phyloP scores from a whole-genome alignment of 1,284 basidiomycete genomes.

The Athelia psychrophila region DNA sequence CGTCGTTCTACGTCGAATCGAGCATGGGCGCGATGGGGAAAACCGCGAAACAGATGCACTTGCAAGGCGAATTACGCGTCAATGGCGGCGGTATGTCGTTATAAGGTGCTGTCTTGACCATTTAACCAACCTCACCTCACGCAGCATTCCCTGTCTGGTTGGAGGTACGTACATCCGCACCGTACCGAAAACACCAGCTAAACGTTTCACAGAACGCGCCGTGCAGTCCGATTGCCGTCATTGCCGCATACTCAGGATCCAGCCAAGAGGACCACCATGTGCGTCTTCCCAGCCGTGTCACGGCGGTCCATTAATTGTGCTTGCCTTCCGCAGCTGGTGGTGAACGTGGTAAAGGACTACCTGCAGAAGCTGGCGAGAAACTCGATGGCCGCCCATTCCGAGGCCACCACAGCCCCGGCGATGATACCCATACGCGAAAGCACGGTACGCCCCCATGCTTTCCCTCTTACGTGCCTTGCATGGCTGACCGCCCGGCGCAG shows the following conservation, averaged over 20 bases:
- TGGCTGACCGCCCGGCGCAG: background rate
- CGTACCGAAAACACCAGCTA: slow-evolving; percentile 2
- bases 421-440: background rate
- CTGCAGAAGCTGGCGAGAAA: slow-evolving; percentile 55
- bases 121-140: background rate
- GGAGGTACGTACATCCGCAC: slow-evolving; percentile 44
- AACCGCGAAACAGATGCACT: slow-evolving; percentile 64
- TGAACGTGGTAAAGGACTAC: slow-evolving; percentile 66
- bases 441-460: background rate
- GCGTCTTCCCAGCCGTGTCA: slow-evolving; percentile 19
- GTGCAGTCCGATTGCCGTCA: slow-evolving; percentile 77
- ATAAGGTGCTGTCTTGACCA: slow-evolving; percentile 8
- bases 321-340: slow-evolving; percentile 42
- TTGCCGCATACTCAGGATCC: slow-evolving; percentile 78
- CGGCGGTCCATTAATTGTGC: background rate
- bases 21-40: slow-evolving; percentile 81
- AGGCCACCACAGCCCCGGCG: slow-evolving; percentile 18
- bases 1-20: slow-evolving; percentile 80
- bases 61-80: slow-evolving; percentile 59
- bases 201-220: slow-evolving; percentile 59
- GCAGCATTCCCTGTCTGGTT: slow-evolving; percentile 82
- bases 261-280: slow-evolving; percentile 77
- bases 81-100: slow-evolving; percentile 70
- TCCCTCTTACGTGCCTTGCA: no score
- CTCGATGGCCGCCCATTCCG: slow-evolving; percentile 16